Conservation (phyloP, 257 asterid species). For the Mentha longifolia region DNA sequence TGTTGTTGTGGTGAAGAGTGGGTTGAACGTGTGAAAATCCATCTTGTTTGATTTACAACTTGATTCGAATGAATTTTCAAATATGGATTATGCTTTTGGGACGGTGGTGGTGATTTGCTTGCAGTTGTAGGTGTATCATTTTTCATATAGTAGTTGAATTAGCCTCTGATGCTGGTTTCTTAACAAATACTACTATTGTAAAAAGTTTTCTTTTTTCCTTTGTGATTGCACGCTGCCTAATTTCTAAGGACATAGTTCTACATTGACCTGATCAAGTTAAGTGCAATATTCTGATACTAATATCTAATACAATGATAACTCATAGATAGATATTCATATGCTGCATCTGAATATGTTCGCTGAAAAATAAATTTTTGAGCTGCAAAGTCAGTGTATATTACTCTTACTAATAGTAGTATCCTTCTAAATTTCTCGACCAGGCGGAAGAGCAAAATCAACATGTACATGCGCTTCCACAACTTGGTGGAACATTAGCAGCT, state of each 20-base stretch:
- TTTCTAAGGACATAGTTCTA: background rate
- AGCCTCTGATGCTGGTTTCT: slow-evolving; percentile 2
- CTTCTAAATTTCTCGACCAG: slow-evolving; percentile 43
- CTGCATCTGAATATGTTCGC: background rate
- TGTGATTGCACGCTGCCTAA: background rate
- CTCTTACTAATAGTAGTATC: slow-evolving; percentile 11
- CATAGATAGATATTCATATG: background rate
- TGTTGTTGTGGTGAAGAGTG: slow-evolving; percentile 14
- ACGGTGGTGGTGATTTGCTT: background rate
- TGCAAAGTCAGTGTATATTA: background rate
- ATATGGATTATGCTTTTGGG: background rate
- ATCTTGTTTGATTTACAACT: background rate
- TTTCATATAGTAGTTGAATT: background rate
- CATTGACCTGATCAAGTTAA: background rate
- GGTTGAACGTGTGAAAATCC: background rate
- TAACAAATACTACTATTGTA: background rate
- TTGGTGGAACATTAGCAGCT: slow-evolving; percentile 57
- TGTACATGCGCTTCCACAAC: slow-evolving; percentile 61
- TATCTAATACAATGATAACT: background rate
- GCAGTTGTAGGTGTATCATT: background rate
- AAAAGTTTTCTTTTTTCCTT: background rate
- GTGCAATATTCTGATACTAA: background rate
- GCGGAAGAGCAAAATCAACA: slow-evolving; percentile 55
- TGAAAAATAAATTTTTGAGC: background rate
- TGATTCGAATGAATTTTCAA: background rate